Evolutionary conservation across 768 basidiomycete species (phyloP), one percentile per base, ranked within the genome.

Genomic region (Rhodosporidiobolus odoratus): DNA sequence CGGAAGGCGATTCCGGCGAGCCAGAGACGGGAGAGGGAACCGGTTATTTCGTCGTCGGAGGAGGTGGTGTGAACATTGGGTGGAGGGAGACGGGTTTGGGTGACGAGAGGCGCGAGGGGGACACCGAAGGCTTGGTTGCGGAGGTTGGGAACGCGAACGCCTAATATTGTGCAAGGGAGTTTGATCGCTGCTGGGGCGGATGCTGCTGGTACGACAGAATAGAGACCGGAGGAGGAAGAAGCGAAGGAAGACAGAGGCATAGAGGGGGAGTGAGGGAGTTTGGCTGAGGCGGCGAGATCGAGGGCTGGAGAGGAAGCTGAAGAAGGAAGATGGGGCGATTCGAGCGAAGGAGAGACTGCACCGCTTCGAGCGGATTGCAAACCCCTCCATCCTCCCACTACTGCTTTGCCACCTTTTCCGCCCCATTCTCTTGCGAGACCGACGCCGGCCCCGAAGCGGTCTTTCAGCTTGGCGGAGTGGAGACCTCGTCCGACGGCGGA

Each of bases 1-100:
- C 69, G 43, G 40, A 52, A 61, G 13, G 73, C 73, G n/a, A 68
- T 47, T 4, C 61, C 66, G 9, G 73, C 68, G 23, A 74, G 62
- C 48, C 52, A 71, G n/a, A 9, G 25, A 10, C 53, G 58, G 27
- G 64, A 66, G 25, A 13, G 17, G 25, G 47, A 30, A 19, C 72
- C 72, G 25, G 62, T 61, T 2, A 74, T 59, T n/a, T 54, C 48
- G 56, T 69, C 68, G 10, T 40, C 16, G 5, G 23, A 1, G 34
- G 12, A 9, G 4, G 21, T 30, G 45, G 43, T 27, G 37, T 1
- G 21, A 17, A 23, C 16, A 59, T 21, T 27, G 30, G 53, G 45
- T 23, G 58, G 5, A 25, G 62, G 21, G 4, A 58, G 25, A 23
- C 62, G 61, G 2, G 71, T 72, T 1, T 8, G 4, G 2, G 38